phyloP scores from a whole-genome alignment of 2,329 filamentous ascomycete species.

The Cladophialophora yegresii region DNA sequence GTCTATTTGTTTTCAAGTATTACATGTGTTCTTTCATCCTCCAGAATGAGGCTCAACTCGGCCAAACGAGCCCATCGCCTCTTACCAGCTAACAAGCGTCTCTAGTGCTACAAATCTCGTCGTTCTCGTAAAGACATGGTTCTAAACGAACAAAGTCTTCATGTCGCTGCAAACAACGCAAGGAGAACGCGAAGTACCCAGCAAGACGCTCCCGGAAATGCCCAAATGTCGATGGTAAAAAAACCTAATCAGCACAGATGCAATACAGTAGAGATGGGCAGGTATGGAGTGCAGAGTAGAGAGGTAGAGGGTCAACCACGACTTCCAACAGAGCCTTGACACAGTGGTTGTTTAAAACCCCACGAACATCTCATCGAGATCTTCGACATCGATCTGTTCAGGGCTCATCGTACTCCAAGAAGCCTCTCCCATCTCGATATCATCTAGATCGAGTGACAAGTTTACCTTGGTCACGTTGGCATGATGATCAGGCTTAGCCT shows the following conservation, averaged over 20 bases:
- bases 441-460: slow-evolving; percentile 49
- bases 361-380: slow-evolving; percentile 84
- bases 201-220: not conserved
- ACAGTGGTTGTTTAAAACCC: slow-evolving; percentile 43
- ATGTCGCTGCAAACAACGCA: slow-evolving; percentile 6
- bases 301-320: not conserved
- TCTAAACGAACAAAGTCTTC: slow-evolving; percentile 4
- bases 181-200: slow-evolving; percentile 5
- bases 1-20: not conserved
- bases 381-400: slow-evolving; percentile 87
- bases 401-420: slow-evolving; percentile 70
- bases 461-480: slow-evolving; percentile 41
- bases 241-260: not conserved
- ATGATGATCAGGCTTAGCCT: slow-evolving; percentile 27
- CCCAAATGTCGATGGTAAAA: not conserved
- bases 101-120: slow-evolving; percentile 19
- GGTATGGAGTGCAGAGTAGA: not conserved
- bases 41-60: not conserved
- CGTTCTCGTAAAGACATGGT: slow-evolving; percentile 12
- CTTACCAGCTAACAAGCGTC: not conserved
- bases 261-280: not conserved
- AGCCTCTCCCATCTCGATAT: slow-evolving; percentile 47
- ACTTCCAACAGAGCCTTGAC: not conserved
- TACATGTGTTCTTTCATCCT: slow-evolving; percentile 8
- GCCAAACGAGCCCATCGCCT: not conserved